Evolutionary conservation across 495 filamentous ascomycete genomes (phyloP), one percentile per base, ranked within the genome.

Genomic region (Xeromyces bisporus): DNA sequence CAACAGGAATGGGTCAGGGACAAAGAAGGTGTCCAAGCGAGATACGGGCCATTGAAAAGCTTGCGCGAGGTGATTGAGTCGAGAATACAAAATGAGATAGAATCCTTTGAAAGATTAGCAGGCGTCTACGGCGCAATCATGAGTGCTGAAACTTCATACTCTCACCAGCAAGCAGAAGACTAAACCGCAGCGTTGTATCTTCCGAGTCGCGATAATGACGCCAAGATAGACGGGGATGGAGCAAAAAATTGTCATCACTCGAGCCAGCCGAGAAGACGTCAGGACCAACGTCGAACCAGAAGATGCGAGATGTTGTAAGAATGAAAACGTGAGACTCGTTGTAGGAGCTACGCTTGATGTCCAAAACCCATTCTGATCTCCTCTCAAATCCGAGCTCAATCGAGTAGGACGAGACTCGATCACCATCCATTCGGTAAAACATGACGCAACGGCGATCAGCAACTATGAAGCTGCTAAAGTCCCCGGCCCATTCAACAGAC

Each of bases 361-460:
- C 64, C 14, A 78, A 38, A n/a, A 78, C 67, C 53, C 62, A 66
- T 40, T 67, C 63, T 2, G 50, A 54, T 25, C 47, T 43, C 24
- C 40, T 48, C 16, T 40, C 34, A 31, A 60, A 37, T 13, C 44
- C 42, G n/a, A 66, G 35, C 15, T 61, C 49, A 23, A 65, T 50
- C 1, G 34, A 9, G 11, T 35, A 44, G 26, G 53, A 38, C 23
- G 15, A 39, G 26, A 35, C 30, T 7, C 39, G 37, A 3, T 33
- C 30, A 6, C 35, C 35, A 8, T 43, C 42, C n/a, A 50, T 44
- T n/a, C 47, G 37, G 39, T 54, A 55, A 15, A 69, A 40, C 28
- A 64, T 46, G 2, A 44, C 50, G 24, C 56, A 44, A 20, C 49
- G 53, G 28, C 67, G 51, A 37, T 60, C 54, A 36, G 58, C 61